These are phyloP conservation scores for Truncatella angustata DNA, from an alignment of 2,329 filamentous ascomycete genomes.

Conservation along the genomic window DNA sequence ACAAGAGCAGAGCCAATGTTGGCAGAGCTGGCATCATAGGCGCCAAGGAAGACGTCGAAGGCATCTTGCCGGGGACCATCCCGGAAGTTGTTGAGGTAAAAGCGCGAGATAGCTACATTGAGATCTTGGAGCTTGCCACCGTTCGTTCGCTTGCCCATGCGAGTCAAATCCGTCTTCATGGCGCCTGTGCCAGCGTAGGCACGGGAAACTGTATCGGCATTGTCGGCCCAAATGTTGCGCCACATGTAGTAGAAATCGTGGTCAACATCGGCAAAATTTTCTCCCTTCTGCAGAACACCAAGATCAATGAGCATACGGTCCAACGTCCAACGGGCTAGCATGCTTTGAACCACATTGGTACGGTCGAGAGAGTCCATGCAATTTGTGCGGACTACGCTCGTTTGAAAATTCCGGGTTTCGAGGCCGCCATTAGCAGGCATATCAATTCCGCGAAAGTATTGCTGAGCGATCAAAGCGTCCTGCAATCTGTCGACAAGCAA, in stretches of 20 bases:
- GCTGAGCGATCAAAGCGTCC: slow-evolving; percentile 72
- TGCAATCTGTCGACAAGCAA: slow-evolving; percentile 80
- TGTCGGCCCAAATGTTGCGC: slow-evolving; percentile 98
- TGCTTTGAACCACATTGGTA: slow-evolving; percentile 96
- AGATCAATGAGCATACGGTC: slow-evolving; percentile 86
- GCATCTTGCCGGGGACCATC: slow-evolving; percentile 94
- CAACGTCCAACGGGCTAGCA: slow-evolving; percentile 86
- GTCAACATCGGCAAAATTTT: slow-evolving; percentile 75
- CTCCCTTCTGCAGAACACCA: slow-evolving; percentile 73
- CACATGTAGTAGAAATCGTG: slow-evolving; percentile 83
- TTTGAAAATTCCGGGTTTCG: slow-evolving; percentile 79
- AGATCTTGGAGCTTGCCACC: slow-evolving; percentile 82
- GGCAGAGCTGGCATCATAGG: slow-evolving; percentile 73
- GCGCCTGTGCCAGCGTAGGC: slow-evolving; percentile 95
- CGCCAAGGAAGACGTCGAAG: slow-evolving; percentile 90
- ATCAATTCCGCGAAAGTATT: slow-evolving; percentile 91
- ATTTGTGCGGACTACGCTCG: slow-evolving; percentile 90
- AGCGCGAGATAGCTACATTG: slow-evolving; percentile 84
- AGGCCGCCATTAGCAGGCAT: slow-evolving; percentile 75
- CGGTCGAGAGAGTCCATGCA: slow-evolving; percentile 99
- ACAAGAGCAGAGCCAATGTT: slow-evolving; percentile 70
- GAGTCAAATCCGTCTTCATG: slow-evolving; percentile 96
- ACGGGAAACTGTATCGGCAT: slow-evolving; percentile 90
- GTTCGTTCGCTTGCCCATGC: slow-evolving; percentile 86
- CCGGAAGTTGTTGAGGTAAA: slow-evolving; percentile 89